phyloP scores from a whole-genome alignment of 225 moss, liverwort and hornwort species.

The Climacium dendroides region DNA sequence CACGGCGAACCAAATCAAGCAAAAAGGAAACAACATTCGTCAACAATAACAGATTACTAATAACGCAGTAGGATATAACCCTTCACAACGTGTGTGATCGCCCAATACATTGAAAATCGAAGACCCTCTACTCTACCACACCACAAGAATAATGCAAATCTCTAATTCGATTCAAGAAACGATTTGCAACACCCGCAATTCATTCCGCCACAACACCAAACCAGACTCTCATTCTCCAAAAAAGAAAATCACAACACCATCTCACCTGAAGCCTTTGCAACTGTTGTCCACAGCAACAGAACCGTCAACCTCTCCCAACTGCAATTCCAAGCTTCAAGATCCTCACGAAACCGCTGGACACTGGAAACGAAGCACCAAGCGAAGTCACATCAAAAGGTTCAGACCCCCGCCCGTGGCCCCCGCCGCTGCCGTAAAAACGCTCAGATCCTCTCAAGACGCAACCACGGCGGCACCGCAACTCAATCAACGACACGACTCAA shows the following conservation, averaged over 20 bases:
- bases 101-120: background rate
- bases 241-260: background rate
- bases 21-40: background rate
- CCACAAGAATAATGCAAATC: background rate
- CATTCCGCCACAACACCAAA: background rate
- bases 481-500: background rate
- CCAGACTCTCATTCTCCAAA: background rate
- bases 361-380: background rate
- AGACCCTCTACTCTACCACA: background rate
- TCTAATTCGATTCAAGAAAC: background rate
- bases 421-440: background rate
- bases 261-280: background rate
- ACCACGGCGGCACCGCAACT: background rate
- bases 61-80: too few relatives aligned
- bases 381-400: background rate
- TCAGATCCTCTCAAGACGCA: background rate
- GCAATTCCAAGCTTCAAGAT: background rate
- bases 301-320: background rate
- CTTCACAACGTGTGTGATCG: background rate
- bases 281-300: background rate
- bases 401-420: background rate
- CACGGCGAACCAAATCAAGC: background rate
- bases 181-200: background rate
- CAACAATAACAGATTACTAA: background rate
- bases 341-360: background rate